Evolutionary conservation across 2,329 filamentous ascomycete species (phyloP), one percentile per base, ranked within the genome.

Genomic region (Cryoendolithus antarcticus): DNA sequence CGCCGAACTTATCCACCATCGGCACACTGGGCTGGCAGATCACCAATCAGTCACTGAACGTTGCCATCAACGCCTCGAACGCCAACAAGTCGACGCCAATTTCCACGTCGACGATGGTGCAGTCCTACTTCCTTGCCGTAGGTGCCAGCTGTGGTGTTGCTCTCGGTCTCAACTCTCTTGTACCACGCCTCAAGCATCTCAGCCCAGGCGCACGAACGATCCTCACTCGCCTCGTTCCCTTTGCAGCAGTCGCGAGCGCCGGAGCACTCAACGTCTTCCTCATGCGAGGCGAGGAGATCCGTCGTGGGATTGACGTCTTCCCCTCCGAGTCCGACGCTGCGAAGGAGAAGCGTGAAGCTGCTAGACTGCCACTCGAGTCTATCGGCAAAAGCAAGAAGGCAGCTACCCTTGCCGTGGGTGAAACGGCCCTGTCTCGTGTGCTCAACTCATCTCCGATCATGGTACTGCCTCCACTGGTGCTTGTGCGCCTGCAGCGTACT

Each of bases 401-500:
- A 1, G 91, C 91, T 8, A 83, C 79, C 21, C 63, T 96, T 12
- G 91, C 91, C 8, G 91, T 98, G 1, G 82, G 79, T 44, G 89
- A 98, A 69, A 98, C 91, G 35, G 91, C 91, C 2, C 67, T 93
- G 34, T 91, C 83, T 50, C 77, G 91, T 43, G 88, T 96, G 43
- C 71, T 96, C 53, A 98, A 96, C 62, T 83, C 86, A 44, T 93
- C 84, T 9, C 91, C 91, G 8, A 91, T 98, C 65, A 98, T 98
- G 91, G 86, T 93, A 9, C 70, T 98, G 34, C 91, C 91, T 32
- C 86, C 91, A 13, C 68, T 98, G 57, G 65, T 93, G 15, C 72
- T 98, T 39, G 82, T 96, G 38, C 72, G 78, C 49, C 67, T 98
- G 52, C 88, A 98, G 70, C 74, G 79, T 62, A 83, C 77, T 37